Evolutionary conservation across 2,329 filamentous ascomycete species (phyloP).

Genomic region (Botrytis pseudocinerea): DNA sequence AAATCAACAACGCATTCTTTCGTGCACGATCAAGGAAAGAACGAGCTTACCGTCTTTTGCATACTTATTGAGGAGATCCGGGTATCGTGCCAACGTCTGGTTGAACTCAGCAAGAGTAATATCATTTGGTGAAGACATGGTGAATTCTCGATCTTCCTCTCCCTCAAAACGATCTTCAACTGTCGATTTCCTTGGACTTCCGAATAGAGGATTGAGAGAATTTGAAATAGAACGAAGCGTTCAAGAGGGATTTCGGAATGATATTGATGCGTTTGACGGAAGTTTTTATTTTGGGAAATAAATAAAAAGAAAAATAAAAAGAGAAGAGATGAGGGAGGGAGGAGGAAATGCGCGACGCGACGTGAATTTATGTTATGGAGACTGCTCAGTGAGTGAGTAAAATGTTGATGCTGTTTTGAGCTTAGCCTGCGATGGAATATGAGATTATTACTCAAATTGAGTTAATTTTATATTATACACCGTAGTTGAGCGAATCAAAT

Average conservation of each 20-base stretch:
- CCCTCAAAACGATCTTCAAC: not conserved
- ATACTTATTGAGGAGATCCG: conserved; percentile 31
- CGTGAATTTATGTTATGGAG: conserved; percentile 18
- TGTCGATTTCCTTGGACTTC: conserved; percentile 29
- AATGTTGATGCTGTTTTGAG: conserved; percentile 5
- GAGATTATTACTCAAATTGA: not conserved
- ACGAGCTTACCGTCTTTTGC: conserved; percentile 33
- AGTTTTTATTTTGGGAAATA: conserved; percentile 20
- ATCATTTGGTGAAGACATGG: conserved; percentile 33
- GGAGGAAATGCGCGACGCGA: conserved; percentile 21
- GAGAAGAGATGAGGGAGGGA: not conserved
- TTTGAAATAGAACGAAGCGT: conserved; percentile 24
- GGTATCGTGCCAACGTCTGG: conserved; percentile 36
- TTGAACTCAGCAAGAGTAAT: conserved; percentile 38
- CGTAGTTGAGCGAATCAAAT: conserved; percentile 11
- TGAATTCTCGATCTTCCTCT: not conserved
- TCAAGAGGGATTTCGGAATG: not conserved
- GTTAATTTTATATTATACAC: not conserved
- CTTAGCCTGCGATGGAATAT: conserved; percentile 9
- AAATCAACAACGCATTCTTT: conserved; percentile 27
- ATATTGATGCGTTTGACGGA: not conserved
- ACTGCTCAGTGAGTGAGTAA: not conserved
- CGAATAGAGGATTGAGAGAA: conserved; percentile 25
- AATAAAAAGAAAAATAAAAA: conserved; percentile 17
- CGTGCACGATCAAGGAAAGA: not conserved